Evolutionary conservation across 805 yeast species (phyloP), one percentile per base, ranked within the genome.

Genomic region (Diddensiella santjacobensis): DNA sequence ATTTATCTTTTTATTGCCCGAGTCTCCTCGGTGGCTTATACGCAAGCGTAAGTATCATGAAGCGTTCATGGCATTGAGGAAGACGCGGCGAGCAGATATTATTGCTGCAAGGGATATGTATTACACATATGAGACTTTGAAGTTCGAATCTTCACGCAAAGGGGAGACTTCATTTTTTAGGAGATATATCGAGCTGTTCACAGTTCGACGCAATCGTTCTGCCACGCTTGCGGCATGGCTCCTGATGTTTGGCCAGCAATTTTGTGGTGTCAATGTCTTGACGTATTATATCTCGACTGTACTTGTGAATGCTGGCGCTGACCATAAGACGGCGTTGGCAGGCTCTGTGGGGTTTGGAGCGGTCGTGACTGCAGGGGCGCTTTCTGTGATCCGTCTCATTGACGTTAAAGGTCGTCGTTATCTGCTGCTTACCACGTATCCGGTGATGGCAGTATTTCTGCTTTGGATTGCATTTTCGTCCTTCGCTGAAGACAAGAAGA

Each of bases 201-300:
- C 77, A 29, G 76, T 77, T 13, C 77, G 93, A 65, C 80, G 96
- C 71, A 84, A 84, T 64, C 79, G 95, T 68, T 84, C 87, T 59
- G 95, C 91, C 47, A 80, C 87, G 5, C 58, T 83, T 47, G 95
- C 87, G 50, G 80, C 93, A 3, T 82, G 83, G 77, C 71, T 77
- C 33, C 73, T 33, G 63, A 77, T 45, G 66, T 60, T 87, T 17
- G 72, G 87, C 59, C 96, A 90, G 68, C 97, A 90, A 69, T 80
- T 87, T 60, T 80, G 95, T 5, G 97, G 97, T 46, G 81, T 87
- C 53, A 89, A 88, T 70, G 88, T 88, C 61, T 84, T 88, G 51
- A 87, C 90, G 63, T 90, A 90, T 69, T 90, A 83, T 65, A 84
- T 91, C 0, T 81, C 91, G 0, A 73, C 85, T 8, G 86, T 87